Evolutionary conservation across 768 basidiomycete species (phyloP).

Genomic region (Leucosporidium creatinivorum): DNA sequence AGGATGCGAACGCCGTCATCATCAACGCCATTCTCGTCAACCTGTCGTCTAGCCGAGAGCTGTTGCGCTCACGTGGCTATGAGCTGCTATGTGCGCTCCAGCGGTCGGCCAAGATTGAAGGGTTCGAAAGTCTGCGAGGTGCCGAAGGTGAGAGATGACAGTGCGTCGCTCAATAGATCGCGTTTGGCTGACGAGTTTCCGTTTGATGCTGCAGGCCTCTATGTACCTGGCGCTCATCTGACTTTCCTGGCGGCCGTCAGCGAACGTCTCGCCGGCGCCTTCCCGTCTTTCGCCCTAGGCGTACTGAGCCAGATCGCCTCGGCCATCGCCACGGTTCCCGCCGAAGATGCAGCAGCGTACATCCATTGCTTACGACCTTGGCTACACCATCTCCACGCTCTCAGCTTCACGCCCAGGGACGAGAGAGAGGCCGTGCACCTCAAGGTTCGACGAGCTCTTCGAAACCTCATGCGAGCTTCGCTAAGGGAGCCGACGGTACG

Average conservation of each 20-base stretch:
- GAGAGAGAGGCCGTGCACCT: conserved; percentile 66
- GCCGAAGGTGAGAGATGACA: neutral
- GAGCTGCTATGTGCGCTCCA: conserved; percentile 68
- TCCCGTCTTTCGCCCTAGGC: conserved; percentile 37
- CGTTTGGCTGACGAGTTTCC: neutral
- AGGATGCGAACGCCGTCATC: conserved; percentile 71
- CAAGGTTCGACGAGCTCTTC: conserved; percentile 69
- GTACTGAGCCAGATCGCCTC: conserved; percentile 53
- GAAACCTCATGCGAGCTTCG: conserved; percentile 69
- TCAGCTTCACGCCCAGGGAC: conserved; percentile 60
- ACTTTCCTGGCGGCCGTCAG: conserved; percentile 61
- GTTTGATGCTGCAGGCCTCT: conserved; percentile 50
- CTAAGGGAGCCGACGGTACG: conserved; percentile 66
- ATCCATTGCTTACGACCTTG: conserved; percentile 80
- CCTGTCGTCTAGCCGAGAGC: conserved; percentile 63
- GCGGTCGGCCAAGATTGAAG: conserved; percentile 60
- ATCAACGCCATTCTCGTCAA: conserved; percentile 80
- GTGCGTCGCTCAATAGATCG: neutral
- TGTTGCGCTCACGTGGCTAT: conserved; percentile 69
- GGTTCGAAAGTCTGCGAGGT: neutral
- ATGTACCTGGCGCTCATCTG: conserved; percentile 60
- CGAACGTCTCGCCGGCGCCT: conserved; percentile 53
- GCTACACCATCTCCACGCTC: conserved; percentile 70
- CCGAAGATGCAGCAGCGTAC: conserved; percentile 59
- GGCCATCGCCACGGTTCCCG: conserved; percentile 47